phyloP scores from a whole-genome alignment of 352 stramenopile species.

The Phytophthora boehmeriae region DNA sequence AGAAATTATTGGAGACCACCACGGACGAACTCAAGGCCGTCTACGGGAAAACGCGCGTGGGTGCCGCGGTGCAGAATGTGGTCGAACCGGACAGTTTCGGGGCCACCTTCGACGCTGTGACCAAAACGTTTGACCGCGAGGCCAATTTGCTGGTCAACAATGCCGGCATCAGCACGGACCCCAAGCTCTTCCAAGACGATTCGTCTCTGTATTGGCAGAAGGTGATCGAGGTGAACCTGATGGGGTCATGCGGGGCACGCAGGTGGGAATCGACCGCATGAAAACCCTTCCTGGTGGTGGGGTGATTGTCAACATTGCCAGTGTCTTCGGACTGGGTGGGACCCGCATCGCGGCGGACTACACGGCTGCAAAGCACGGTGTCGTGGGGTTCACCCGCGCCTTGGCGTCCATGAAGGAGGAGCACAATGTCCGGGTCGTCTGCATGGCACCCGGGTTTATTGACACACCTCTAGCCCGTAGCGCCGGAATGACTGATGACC shows the following conservation, averaged over 20 bases:
- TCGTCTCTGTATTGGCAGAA: slow-evolving; percentile 23
- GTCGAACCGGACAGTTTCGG: slow-evolving; percentile 50
- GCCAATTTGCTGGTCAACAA: slow-evolving; percentile 75
- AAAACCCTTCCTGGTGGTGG: slow-evolving; percentile 38
- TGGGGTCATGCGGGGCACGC: slow-evolving; percentile 58
- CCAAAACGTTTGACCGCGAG: slow-evolving; percentile 41
- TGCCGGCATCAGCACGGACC: slow-evolving; percentile 50
- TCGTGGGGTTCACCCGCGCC: slow-evolving; percentile 60
- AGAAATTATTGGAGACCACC: slow-evolving; percentile 42
- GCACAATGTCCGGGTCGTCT: slow-evolving; percentile 57
- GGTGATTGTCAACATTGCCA: slow-evolving; percentile 60
- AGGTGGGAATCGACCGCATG: slow-evolving; percentile 49
- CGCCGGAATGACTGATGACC: slow-evolving; percentile 25
- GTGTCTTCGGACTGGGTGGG: slow-evolving; percentile 47
- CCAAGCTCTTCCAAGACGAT: slow-evolving; percentile 33
- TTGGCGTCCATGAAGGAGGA: slow-evolving; percentile 45
- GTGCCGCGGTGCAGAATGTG: slow-evolving; percentile 57
- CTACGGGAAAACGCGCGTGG: slow-evolving; percentile 42
- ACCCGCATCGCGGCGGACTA: slow-evolving; percentile 57
- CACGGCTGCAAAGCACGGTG: slow-evolving; percentile 54
- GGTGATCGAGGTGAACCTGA: slow-evolving; percentile 55
- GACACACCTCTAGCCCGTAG: slow-evolving; percentile 50
- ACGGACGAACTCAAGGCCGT: slow-evolving; percentile 41
- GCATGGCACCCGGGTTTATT: slow-evolving; percentile 50
- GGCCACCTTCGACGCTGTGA: slow-evolving; percentile 46